Percentiles rank a stretch among this genome's conserved stretches.
Conservation (phyloP, 148 eudicot species). For the Chenopodium suecicum region DNA sequence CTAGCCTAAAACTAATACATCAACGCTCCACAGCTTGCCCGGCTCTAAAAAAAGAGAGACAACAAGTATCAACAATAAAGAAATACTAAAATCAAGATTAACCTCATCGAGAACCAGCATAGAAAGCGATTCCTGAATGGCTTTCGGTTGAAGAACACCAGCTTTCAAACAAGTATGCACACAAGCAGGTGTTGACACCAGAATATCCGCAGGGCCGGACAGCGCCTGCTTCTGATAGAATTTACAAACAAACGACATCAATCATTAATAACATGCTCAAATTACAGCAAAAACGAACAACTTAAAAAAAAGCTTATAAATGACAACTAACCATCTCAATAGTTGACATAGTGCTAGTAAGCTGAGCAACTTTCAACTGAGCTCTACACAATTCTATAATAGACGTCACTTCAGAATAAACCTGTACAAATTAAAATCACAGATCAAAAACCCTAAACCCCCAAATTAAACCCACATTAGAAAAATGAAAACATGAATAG, state of each 20-base stretch:
- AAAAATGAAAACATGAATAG: background rate
- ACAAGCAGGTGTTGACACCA: constrained; percentile 89
- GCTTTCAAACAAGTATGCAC: constrained; percentile 60
- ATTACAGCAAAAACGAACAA: background rate
- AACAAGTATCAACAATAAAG: background rate
- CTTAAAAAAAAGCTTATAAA: background rate
- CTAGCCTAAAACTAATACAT: background rate
- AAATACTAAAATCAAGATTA: constrained; percentile 9
- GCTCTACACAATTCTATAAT: constrained; percentile 76
- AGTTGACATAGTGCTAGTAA: constrained; percentile 58
- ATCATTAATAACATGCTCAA: background rate
- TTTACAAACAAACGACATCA: background rate
- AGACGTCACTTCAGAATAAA: constrained; percentile 59
- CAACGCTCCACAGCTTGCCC: background rate
- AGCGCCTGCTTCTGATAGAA: constrained; percentile 55
- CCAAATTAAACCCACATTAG: no score
- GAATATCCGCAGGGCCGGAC: constrained; percentile 78
- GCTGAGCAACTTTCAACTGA: constrained; percentile 69
- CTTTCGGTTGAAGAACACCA: constrained; percentile 55
- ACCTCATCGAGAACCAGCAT: constrained; percentile 93
- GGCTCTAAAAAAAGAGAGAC: no score
- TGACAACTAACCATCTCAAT: constrained; percentile 72
- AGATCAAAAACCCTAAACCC: no score
- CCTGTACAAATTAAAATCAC: constrained; percentile 38
- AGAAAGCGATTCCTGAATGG: constrained; percentile 79